phyloP scores from a whole-genome alignment of 2,329 filamentous ascomycete genomes.

The Hypoxylon sp. region DNA sequence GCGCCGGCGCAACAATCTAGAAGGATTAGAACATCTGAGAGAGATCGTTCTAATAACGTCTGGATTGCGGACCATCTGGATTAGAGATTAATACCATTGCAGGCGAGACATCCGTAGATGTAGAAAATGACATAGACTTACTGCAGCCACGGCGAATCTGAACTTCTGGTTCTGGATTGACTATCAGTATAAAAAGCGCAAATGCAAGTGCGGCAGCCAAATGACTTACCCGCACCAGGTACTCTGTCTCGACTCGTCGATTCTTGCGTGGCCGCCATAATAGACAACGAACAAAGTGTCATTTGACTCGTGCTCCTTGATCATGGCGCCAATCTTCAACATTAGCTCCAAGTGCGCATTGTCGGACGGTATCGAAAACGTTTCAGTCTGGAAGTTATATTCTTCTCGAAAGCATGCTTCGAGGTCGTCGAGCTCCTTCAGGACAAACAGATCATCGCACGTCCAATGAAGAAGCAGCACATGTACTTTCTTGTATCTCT shows the following conservation, averaged over 20 bases:
- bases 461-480: constrained; percentile 69
- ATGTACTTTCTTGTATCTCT: constrained; percentile 68
- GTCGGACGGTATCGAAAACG: constrained; percentile 69
- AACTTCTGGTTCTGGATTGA: constrained; percentile 59
- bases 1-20: constrained; percentile 71
- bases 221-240: constrained; percentile 69
- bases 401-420: constrained; percentile 67
- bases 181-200: constrained; percentile 28
- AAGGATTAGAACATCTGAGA: constrained; percentile 69
- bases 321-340: constrained; percentile 67
- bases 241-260: constrained; percentile 70
- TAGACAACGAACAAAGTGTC: constrained; percentile 70
- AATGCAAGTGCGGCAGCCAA: not conserved
- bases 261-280: constrained; percentile 70
- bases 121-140: constrained; percentile 51
- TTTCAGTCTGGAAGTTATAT: constrained; percentile 68
- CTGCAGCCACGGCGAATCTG: constrained; percentile 68
- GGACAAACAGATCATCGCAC: constrained; percentile 69
- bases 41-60: constrained; percentile 67
- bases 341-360: constrained; percentile 70
- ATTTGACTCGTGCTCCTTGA: constrained; percentile 67
- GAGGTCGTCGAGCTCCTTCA: constrained; percentile 69
- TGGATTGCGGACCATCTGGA: constrained; percentile 70
- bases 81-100: constrained; percentile 19
- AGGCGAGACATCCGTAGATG: constrained; percentile 21